phyloP scores from a whole-genome alignment of 2,329 filamentous ascomycete genomes.

The Penicillium sclerotiorum region DNA sequence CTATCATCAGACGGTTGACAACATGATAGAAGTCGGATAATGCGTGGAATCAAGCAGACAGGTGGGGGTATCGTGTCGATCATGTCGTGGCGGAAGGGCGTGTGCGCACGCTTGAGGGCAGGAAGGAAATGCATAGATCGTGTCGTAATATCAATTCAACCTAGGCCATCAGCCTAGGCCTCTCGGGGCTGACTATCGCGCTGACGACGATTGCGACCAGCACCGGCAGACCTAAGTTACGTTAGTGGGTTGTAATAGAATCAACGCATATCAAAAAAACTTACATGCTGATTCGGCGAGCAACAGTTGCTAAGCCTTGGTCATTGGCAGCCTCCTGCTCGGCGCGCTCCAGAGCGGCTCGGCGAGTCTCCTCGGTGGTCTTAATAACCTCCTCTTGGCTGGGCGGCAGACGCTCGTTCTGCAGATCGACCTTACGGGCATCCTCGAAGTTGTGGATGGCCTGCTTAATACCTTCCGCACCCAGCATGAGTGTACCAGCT shows the following conservation, averaged over 20 bases:
- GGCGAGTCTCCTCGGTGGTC: constrained; percentile 78
- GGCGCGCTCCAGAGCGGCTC: constrained; percentile 82
- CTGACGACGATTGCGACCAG: constrained; percentile 38
- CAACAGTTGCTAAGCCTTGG: constrained; percentile 79
- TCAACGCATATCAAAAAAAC: constrained; percentile 32
- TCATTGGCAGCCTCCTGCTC: constrained; percentile 90
- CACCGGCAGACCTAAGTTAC: constrained; percentile 41
- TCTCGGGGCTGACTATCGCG: constrained; percentile 31
- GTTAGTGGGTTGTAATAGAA: constrained; percentile 14
- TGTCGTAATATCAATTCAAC: constrained; percentile 28
- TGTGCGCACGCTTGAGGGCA: constrained; percentile 23
- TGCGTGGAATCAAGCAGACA: constrained; percentile 25
- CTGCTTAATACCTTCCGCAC: constrained; percentile 97
- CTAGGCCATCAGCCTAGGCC: constrained; percentile 24
- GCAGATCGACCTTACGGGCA: constrained; percentile 91
- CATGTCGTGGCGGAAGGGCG: constrained; percentile 25
- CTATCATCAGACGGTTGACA: constrained; percentile 12
- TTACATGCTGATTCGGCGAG: constrained; percentile 94
- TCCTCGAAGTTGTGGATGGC: constrained; percentile 97
- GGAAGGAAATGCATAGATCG: constrained; percentile 28
- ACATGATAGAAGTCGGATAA: constrained; percentile 16
- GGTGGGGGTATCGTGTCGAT: constrained; percentile 30
- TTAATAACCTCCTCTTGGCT: constrained; percentile 87
- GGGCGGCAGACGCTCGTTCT: constrained; percentile 93
- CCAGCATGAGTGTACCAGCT: constrained; percentile 94